These are phyloP conservation scores for Trichosporon asahii DNA, from an alignment of 1,284 basidiomycete species.

Conservation along the genomic window DNA sequence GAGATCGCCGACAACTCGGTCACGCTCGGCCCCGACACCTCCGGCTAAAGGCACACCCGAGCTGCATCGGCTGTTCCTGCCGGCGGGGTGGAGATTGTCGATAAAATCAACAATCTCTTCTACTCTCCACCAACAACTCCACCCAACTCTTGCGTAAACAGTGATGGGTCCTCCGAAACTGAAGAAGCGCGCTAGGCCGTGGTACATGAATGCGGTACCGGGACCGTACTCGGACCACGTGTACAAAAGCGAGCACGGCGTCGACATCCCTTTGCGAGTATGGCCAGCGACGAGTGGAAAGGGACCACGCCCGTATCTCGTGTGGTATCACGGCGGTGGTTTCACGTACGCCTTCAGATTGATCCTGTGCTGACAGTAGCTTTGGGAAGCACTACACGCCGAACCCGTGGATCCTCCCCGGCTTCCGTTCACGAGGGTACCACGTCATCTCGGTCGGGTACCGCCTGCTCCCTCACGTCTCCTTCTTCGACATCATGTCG, in stretches of 20 bases:
- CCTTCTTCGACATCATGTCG: slow-evolving; percentile 20
- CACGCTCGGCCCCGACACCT: background rate
- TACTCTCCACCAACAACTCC: background rate
- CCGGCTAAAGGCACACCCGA: background rate
- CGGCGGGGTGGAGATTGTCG: background rate
- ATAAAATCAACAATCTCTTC: background rate
- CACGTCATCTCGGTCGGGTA: slow-evolving; percentile 24
- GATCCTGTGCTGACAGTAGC: background rate
- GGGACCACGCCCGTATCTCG: slow-evolving; percentile 15
- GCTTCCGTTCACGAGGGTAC: slow-evolving; percentile 14
- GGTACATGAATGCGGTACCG: slow-evolving; percentile 8
- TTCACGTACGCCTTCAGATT: slow-evolving; percentile 16
- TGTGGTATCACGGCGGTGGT: slow-evolving; percentile 41
- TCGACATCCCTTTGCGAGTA: slow-evolving; percentile 29
- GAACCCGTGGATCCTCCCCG: slow-evolving; percentile 22
- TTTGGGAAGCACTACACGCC: background rate
- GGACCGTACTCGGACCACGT: slow-evolving; percentile 31
- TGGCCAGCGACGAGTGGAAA: slow-evolving; percentile 21
- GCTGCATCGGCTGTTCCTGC: background rate
- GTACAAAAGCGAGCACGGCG: slow-evolving; percentile 29
- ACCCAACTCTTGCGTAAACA: too few species aligned
- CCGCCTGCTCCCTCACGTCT: slow-evolving; percentile 23
- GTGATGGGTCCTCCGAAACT: too few species aligned
- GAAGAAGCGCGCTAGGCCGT: background rate
- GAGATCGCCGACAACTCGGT: background rate